A percentile compares a stretch with the other conserved stretches of the same genome.
phyloP scores from a whole-genome alignment of 345 rosid genomes.

The Gossypium herbaceum region DNA sequence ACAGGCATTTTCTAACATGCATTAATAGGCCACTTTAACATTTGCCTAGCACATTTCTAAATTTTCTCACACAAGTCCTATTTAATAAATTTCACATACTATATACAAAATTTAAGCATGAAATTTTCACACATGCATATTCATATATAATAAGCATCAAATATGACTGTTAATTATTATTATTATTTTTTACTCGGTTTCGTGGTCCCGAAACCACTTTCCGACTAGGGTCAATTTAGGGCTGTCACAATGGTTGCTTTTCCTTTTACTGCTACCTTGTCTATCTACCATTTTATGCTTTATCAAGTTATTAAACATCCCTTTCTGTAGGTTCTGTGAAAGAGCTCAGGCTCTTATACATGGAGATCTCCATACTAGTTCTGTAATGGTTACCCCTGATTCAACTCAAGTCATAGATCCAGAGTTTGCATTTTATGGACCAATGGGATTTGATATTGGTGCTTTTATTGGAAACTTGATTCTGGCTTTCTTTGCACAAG shows the following conservation, averaged over 20 bases:
- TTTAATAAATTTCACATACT: too few relatives aligned
- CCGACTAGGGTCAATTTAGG: too few relatives aligned
- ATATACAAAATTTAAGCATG: too few relatives aligned
- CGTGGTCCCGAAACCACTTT: too few relatives aligned
- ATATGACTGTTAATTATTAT: too few relatives aligned
- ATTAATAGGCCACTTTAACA: too few relatives aligned
- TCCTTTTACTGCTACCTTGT: background rate
- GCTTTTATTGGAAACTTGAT: conserved; percentile 89
- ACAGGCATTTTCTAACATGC: too few relatives aligned
- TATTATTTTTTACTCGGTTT: too few relatives aligned
- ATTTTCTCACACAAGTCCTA: too few relatives aligned
- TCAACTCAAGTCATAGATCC: conserved; percentile 91
- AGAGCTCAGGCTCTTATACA: conserved; percentile 88
- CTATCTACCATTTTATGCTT: background rate
- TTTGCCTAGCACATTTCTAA: too few relatives aligned
- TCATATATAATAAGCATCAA: too few relatives aligned
- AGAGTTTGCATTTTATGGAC: conserved; percentile 87
- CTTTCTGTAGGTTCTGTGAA: conserved; percentile 74
- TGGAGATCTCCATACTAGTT: conserved; percentile 95
- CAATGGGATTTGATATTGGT: conserved; percentile 93
- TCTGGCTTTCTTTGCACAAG: conserved; percentile 87
- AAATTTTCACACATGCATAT: too few relatives aligned
- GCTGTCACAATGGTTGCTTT: conserved; percentile 26
- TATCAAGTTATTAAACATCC: conserved; percentile 2
- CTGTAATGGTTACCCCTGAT: conserved; percentile 79